These are phyloP conservation scores for Neonectria faginata DNA, from an alignment of 2,329 filamentous ascomycete species.

Conservation along the genomic window DNA sequence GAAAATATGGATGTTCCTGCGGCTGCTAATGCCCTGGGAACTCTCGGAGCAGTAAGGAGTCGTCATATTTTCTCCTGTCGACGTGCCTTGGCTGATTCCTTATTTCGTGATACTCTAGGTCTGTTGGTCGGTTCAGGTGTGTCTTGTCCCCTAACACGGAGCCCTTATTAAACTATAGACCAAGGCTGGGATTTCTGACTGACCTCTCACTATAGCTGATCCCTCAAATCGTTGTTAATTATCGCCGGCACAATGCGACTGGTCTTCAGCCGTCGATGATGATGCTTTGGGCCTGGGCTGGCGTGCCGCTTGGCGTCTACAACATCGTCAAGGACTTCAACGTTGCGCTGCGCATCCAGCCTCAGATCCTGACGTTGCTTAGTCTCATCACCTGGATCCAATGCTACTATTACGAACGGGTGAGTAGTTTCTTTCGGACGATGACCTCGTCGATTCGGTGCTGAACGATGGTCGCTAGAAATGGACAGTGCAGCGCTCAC, in stretches of 20 bases:
- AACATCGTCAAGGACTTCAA: constrained; percentile 58
- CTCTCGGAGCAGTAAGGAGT: constrained; percentile 64
- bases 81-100: neutral
- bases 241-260: constrained; percentile 72
- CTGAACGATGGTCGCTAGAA: constrained; percentile 52
- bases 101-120: constrained; percentile 44
- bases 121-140: constrained; percentile 75
- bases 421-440: constrained; percentile 23
- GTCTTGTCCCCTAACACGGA: constrained; percentile 14
- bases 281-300: constrained; percentile 77
- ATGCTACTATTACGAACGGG: constrained; percentile 56
- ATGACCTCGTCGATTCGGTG: neutral
- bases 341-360: constrained; percentile 56
- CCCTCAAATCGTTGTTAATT: constrained; percentile 77
- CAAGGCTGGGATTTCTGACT: constrained; percentile 7
- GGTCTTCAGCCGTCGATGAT: constrained; percentile 78
- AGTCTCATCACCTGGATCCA: constrained; percentile 58
- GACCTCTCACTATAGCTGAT: constrained; percentile 62
- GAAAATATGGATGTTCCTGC: constrained; percentile 63
- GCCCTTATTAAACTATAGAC: neutral
- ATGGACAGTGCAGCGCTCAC: constrained; percentile 63
- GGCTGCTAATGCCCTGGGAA: constrained; percentile 70
- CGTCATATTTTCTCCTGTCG: no score
- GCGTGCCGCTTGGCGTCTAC: constrained; percentile 71
- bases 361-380: constrained; percentile 57